A percentile compares a stretch with the other conserved stretches of the same genome.
Conservation (phyloP, 257 asterid species). For the Solanum arcanum region DNA sequence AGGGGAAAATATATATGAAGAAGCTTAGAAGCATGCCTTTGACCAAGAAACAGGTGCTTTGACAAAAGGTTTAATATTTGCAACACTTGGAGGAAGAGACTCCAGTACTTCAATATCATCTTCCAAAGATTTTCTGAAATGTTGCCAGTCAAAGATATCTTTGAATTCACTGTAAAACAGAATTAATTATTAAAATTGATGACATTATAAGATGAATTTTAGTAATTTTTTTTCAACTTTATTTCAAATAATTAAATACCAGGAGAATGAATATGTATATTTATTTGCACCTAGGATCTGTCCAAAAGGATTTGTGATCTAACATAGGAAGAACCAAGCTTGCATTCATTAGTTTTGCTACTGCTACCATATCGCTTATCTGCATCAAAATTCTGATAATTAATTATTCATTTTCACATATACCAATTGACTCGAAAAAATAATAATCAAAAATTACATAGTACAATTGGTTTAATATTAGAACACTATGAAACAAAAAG, state of each 20-base stretch:
- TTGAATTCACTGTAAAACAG: slow-evolving; percentile 26
- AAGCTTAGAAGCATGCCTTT: slow-evolving; percentile 18
- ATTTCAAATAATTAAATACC: background rate
- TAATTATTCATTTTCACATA: background rate
- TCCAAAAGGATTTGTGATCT: slow-evolving; percentile 36
- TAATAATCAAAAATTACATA: too few relatives aligned
- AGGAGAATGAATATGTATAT: background rate
- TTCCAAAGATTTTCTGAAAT: slow-evolving; percentile 17
- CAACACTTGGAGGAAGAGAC: slow-evolving; percentile 16
- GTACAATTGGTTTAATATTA: too few relatives aligned
- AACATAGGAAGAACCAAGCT: slow-evolving; percentile 27
- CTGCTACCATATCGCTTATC: slow-evolving; percentile 39
- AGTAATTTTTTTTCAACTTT: background rate
- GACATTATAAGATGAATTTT: background rate
- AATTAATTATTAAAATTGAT: background rate
- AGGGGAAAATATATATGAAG: background rate
- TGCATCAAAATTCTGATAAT: background rate
- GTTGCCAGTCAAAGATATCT: slow-evolving; percentile 31
- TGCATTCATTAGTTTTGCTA: slow-evolving; percentile 28
- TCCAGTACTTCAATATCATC: slow-evolving; percentile 25
- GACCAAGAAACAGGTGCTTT: slow-evolving; percentile 34
- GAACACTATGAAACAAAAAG: background rate
- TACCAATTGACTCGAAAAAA: background rate
- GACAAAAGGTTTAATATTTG: slow-evolving; percentile 3
- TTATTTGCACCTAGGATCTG: slow-evolving; percentile 25